These are phyloP conservation scores for Skeletonema grethae DNA, from an alignment of 108 stramenopile species.

Conservation along the genomic window DNA sequence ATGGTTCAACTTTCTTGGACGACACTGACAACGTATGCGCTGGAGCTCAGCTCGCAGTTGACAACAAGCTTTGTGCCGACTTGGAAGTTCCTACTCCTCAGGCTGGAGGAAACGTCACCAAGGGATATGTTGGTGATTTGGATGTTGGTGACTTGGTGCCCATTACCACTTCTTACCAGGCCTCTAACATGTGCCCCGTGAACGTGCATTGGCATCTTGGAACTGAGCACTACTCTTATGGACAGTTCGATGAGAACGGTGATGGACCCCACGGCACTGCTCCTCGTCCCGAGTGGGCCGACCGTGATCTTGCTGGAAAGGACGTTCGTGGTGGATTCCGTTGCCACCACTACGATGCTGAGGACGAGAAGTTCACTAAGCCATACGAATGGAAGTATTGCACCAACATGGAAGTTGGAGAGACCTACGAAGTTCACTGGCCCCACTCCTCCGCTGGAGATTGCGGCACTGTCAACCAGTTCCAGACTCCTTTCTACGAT, in stretches of 20 bases:
- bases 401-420: conserved; percentile 53
- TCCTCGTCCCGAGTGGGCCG: conserved; percentile 24
- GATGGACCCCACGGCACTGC: conserved; percentile 33
- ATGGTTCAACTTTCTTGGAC: conserved; percentile 12
- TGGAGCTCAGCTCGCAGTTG: conserved; percentile 20
- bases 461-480: conserved; percentile 52
- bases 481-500: conserved; percentile 55
- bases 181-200: conserved; percentile 54
- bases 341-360: conserved; percentile 41
- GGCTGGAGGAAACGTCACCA: conserved; percentile 60
- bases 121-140: conserved; percentile 40
- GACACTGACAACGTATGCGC: conserved; percentile 8
- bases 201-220: conserved; percentile 83
- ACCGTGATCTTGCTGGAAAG: conserved; percentile 24
- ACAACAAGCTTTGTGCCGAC: conserved; percentile 25
- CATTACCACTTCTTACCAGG: conserved; percentile 54
- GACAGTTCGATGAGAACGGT: conserved; percentile 67
- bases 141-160: conserved; percentile 33
- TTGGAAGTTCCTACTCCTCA: conserved; percentile 28
- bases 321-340: conserved; percentile 49
- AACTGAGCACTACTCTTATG: conserved; percentile 67
- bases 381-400: conserved; percentile 59
- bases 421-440: conserved; percentile 71
- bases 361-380: conserved; percentile 44
- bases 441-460: conserved; percentile 54